Conservation (phyloP, 805 yeast species). For the Candida cerambycidarum region DNA sequence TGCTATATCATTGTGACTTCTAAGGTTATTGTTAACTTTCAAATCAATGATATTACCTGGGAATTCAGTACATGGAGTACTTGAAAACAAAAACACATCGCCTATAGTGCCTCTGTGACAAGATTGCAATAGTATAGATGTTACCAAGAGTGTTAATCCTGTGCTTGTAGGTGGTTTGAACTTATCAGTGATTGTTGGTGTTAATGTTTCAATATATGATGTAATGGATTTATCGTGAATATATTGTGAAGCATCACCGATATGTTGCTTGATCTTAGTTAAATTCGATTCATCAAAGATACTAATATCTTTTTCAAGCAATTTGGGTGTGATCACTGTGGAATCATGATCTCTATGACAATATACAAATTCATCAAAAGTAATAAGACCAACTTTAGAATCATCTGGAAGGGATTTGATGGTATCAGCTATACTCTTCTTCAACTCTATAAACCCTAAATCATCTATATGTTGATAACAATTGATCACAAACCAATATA, state of each 20-base stretch:
- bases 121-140: conserved; percentile 20
- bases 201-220: conserved; percentile 9
- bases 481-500: conserved; percentile 29
- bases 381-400: conserved; percentile 23
- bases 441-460: conserved; percentile 16
- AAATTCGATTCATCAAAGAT: not conserved
- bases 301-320: not conserved
- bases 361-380: conserved; percentile 29
- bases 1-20: conserved; percentile 38
- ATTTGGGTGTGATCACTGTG: conserved; percentile 4
- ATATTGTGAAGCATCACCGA: not conserved
- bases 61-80: conserved; percentile 39
- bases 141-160: conserved; percentile 33
- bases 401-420: conserved; percentile 19
- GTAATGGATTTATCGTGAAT: conserved; percentile 4
- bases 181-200: conserved; percentile 24
- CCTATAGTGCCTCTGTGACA: conserved; percentile 25
- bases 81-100: conserved; percentile 27
- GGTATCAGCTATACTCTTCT: conserved; percentile 14
- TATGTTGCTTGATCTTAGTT: not conserved
- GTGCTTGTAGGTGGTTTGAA: conserved; percentile 34
- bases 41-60: conserved; percentile 36
- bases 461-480: conserved; percentile 29
- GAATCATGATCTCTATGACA: conserved; percentile 18
- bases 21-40: conserved; percentile 15